Base-by-base conservation (phyloP, 805 yeast species). In the Candida nitratophila region DNA sequence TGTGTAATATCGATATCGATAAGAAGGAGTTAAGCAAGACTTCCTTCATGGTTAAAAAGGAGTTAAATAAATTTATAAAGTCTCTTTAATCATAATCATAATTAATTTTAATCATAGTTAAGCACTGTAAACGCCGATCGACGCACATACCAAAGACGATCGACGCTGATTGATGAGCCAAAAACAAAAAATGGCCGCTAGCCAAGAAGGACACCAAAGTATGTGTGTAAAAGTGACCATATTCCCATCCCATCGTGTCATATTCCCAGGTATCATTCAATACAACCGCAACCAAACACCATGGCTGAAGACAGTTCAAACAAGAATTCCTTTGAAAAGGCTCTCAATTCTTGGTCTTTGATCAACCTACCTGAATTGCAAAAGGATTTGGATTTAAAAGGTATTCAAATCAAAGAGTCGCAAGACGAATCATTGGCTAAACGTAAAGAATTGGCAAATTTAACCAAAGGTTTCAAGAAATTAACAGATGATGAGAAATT, bases 391-490 rank as follows among this genome's bases (percentile, higher is more conserved):
- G 97, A 91, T 59, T 73, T 72, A 37, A 83, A 83, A 52, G 95
- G 90, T 1, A 55, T 82, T 35, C 81, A 79, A 51, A 76, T 91
- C 36, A 82, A 84, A 56, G 81, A 77, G 19, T 75, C 76, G 21
- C 96, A 89, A 60, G 72, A 79, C 41, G 65, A 63, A 34, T 84
- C 95, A 0, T 69, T 87, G 37, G 69, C 79, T 10, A 75, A 81
- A 30, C 74, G 99, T 50, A 87, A 86, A 60, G 78, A 76, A 30
- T 66, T 91, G 41, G 95, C 98, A 0, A 64, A 81, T 3, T 79
- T 79, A 58, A 93, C 99, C n/a, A 91, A 91, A 55, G 81, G 73
- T 39, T 93, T 91, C 66, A 80, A 81, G 59, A 87, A 83, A 57
- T 66, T 88, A 24, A 69, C 73, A 1, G 86, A 83, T 44, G 77